These are phyloP conservation scores for Alternaria ethzedia DNA, from an alignment of 2,329 filamentous ascomycete species.

Conservation along the genomic window DNA sequence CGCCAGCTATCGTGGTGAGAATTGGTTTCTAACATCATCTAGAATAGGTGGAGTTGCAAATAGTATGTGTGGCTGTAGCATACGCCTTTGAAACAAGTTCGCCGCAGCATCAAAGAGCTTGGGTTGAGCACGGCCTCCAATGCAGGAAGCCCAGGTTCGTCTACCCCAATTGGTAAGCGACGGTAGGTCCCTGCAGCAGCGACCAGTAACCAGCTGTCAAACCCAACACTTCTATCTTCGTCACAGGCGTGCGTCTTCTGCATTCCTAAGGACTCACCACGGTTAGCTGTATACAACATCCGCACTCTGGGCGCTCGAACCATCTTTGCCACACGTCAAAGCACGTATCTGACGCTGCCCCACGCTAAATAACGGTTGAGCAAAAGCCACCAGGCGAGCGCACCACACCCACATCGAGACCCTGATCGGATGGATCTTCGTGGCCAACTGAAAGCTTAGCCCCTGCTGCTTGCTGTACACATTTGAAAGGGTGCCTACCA, in stretches of 20 bases:
- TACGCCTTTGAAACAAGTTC: constrained; percentile 17
- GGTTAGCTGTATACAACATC: constrained; percentile 5
- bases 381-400: not conserved
- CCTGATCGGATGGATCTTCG: constrained; percentile 3
- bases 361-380: constrained; percentile 2
- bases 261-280: constrained; percentile 1
- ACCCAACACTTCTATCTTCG: constrained; percentile 16
- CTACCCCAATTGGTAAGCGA: not conserved
- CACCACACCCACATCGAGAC: constrained; percentile 1
- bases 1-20: not conserved
- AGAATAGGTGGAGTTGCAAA: constrained; percentile 3
- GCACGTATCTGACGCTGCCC: not conserved
- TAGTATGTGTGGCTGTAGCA: constrained; percentile 8
- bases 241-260: constrained; percentile 7
- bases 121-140: constrained; percentile 13
- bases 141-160: constrained; percentile 6
- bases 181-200: constrained; percentile 6
- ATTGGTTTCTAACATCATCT: not conserved
- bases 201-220: not conserved
- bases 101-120: constrained; percentile 24
- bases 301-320: not conserved
- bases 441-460: not conserved
- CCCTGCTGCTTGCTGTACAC: not conserved
- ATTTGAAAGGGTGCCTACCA: not conserved
- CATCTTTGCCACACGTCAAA: constrained; percentile 5